A percentile compares a stretch with the other conserved stretches of the same genome.
Evolutionary conservation across 805 yeast species (phyloP).

Genomic region (Blastobotrys mokoenaii): DNA sequence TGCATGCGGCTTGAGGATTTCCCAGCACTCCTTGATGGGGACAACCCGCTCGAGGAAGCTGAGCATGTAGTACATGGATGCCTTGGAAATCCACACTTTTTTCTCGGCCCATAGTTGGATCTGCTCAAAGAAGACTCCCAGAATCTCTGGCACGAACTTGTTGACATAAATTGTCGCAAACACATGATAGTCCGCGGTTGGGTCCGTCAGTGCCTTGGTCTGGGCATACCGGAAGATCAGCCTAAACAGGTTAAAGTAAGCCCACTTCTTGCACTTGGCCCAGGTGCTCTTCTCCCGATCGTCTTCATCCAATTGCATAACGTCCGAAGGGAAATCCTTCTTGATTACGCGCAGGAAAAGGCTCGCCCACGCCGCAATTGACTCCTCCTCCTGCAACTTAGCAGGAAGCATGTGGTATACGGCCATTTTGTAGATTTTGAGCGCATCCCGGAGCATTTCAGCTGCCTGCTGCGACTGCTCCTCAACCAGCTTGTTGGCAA

Average conservation of each 20-base stretch:
- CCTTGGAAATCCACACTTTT: constrained; percentile 59
- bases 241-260: constrained; percentile 67
- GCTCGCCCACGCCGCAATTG: constrained; percentile 60
- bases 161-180: constrained; percentile 49
- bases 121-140: constrained; percentile 53
- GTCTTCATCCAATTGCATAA: constrained; percentile 42
- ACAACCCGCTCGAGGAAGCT: constrained; percentile 56
- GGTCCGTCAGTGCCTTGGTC: not conserved
- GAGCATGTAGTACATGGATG: constrained; percentile 56
- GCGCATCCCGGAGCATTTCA: constrained; percentile 63
- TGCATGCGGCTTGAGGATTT: constrained; percentile 53
- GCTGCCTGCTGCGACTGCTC: constrained; percentile 42
- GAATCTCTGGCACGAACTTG: constrained; percentile 65
- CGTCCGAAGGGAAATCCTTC: constrained; percentile 47
- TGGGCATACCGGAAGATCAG: constrained; percentile 60
- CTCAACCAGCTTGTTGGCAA: constrained; percentile 49
- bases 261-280: constrained; percentile 83
- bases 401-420: constrained; percentile 62
- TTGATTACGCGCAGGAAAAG: constrained; percentile 64
- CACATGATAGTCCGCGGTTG: constrained; percentile 36
- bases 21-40: constrained; percentile 55
- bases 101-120: constrained; percentile 67
- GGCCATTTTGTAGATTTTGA: constrained; percentile 72
- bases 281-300: constrained; percentile 49
- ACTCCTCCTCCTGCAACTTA: constrained; percentile 46